phyloP scores from a whole-genome alignment of 768 basidiomycete species.

The Lyophyllum decastes region DNA sequence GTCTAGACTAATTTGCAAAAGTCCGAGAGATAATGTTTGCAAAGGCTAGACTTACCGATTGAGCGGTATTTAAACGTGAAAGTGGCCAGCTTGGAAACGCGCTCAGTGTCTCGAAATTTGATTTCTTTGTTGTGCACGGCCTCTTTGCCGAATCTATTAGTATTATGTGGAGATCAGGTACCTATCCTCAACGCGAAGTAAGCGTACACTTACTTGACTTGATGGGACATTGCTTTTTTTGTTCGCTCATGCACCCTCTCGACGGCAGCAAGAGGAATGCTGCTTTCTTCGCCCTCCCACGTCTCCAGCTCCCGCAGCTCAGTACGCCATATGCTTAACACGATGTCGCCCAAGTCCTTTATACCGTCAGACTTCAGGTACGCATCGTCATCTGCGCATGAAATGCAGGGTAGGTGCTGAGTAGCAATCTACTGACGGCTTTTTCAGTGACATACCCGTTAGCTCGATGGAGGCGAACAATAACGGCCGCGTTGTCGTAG shows the following conservation, averaged over 20 bases:
- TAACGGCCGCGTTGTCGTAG: slow-evolving; percentile 6
- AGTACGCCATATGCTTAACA: slow-evolving; percentile 3
- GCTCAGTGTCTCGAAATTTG: too few species aligned
- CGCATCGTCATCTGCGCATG: slow-evolving; percentile 23
- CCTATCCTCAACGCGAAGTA: too few species aligned
- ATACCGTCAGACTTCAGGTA: slow-evolving; percentile 11
- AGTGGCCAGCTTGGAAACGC: not conserved
- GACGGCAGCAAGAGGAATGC: not conserved
- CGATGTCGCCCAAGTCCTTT: slow-evolving; percentile 20
- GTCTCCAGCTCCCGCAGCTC: not conserved
- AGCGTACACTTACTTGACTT: slow-evolving; percentile 19
- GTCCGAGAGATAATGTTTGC: not conserved
- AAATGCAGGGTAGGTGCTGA: not conserved
- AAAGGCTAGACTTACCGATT: slow-evolving; percentile 13
- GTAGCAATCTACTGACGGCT: not conserved
- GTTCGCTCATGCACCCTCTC: slow-evolving; percentile 24
- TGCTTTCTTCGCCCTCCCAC: not conserved
- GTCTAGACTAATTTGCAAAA: not conserved
- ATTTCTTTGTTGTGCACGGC: not conserved
- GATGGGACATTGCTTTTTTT: slow-evolving; percentile 28
- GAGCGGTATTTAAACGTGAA: slow-evolving; percentile 20
- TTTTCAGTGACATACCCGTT: slow-evolving; percentile 5
- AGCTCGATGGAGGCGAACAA: slow-evolving; percentile 12
- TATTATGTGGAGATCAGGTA: not conserved
- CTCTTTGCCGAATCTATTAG: slow-evolving; percentile 2